These are phyloP conservation scores for Aspergillus pseudoterreus DNA, from an alignment of 2,329 filamentous ascomycete genomes.

Conservation along the genomic window DNA sequence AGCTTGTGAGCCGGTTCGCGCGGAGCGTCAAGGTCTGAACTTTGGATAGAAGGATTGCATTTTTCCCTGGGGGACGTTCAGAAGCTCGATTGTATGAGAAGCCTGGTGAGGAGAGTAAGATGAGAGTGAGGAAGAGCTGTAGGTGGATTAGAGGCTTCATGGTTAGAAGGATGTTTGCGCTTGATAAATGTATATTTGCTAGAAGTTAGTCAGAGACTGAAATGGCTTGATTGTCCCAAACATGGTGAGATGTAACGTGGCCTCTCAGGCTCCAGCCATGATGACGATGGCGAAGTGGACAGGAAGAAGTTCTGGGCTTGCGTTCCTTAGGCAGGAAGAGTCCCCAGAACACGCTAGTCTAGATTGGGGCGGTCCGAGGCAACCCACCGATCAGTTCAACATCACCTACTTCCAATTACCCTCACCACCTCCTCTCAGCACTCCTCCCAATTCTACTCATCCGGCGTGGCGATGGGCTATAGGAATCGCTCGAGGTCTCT, in stretches of 20 bases:
- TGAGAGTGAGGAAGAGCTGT: conserved; percentile 18
- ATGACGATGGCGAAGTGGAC: not conserved
- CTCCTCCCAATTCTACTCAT: not conserved
- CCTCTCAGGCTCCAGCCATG: not conserved
- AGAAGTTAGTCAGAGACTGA: too few relatives aligned
- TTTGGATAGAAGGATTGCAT: conserved; percentile 59
- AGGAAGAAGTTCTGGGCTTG: not conserved
- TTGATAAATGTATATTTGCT: not conserved
- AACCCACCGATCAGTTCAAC: not conserved
- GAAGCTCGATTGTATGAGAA: conserved; percentile 23
- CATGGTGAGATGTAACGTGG: not conserved
- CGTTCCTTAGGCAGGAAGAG: not conserved
- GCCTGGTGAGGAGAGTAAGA: conserved; percentile 15
- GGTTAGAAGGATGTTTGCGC: not conserved
- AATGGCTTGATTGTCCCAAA: too few relatives aligned
- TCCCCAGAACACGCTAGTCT: not conserved
- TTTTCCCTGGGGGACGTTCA: conserved; percentile 30
- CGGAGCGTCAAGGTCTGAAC: conserved; percentile 78
- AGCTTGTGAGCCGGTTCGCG: conserved; percentile 62
- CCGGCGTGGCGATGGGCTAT: conserved; percentile 21
- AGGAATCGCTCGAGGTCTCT: conserved; percentile 17
- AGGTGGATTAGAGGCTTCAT: conserved; percentile 18
- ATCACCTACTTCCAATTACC: not conserved
- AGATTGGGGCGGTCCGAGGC: not conserved
- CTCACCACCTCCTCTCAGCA: not conserved